These are phyloP conservation scores for Penicillium turbatum DNA, from an alignment of 495 filamentous ascomycete species.

Conservation along the genomic window DNA sequence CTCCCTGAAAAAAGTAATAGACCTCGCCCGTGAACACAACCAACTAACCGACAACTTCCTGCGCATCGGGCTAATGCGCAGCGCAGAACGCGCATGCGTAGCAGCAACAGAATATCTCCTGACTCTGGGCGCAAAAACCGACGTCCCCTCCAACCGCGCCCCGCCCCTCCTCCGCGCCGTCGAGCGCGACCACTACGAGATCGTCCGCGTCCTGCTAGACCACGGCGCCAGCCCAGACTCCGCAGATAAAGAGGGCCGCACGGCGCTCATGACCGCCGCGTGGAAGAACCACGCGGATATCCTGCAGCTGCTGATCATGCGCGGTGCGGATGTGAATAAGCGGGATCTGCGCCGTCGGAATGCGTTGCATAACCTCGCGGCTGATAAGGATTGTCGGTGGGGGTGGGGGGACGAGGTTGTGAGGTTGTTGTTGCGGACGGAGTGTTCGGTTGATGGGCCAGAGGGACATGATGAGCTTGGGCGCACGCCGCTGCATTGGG, in stretches of 20 bases:
- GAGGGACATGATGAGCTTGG: slow-evolving; percentile 44
- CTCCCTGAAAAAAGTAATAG: slow-evolving; percentile 34
- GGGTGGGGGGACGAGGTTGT: slow-evolving; percentile 52
- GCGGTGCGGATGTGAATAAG: slow-evolving; percentile 49
- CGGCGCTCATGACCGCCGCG: slow-evolving; percentile 57
- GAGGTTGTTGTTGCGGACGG: slow-evolving; percentile 38
- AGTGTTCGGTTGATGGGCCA: slow-evolving; percentile 40
- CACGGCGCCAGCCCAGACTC: slow-evolving; percentile 39
- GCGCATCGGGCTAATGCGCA: slow-evolving; percentile 48
- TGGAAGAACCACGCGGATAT: slow-evolving; percentile 51
- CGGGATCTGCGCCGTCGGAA: slow-evolving; percentile 35
- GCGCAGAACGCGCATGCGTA: slow-evolving; percentile 44
- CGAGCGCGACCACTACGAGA: slow-evolving; percentile 46
- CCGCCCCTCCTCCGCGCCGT: slow-evolving; percentile 49
- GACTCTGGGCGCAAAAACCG: slow-evolving; percentile 40
- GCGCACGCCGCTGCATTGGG: slow-evolving; percentile 60
- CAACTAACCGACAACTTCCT: slow-evolving; percentile 50
- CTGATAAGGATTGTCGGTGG: slow-evolving; percentile 45
- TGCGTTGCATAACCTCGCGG: slow-evolving; percentile 53
- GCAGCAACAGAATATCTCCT: slow-evolving; percentile 45
- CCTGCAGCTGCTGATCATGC: slow-evolving; percentile 44
- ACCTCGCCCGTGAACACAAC: slow-evolving; percentile 35
- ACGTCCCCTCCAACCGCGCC: slow-evolving; percentile 35
- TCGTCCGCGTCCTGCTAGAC: slow-evolving; percentile 44
- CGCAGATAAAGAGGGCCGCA: slow-evolving; percentile 46